A percentile compares a stretch with the other conserved stretches of the same genome.
Conservation (phyloP, 352 stramenopile genomes). For the Globisporangium middletonii region DNA sequence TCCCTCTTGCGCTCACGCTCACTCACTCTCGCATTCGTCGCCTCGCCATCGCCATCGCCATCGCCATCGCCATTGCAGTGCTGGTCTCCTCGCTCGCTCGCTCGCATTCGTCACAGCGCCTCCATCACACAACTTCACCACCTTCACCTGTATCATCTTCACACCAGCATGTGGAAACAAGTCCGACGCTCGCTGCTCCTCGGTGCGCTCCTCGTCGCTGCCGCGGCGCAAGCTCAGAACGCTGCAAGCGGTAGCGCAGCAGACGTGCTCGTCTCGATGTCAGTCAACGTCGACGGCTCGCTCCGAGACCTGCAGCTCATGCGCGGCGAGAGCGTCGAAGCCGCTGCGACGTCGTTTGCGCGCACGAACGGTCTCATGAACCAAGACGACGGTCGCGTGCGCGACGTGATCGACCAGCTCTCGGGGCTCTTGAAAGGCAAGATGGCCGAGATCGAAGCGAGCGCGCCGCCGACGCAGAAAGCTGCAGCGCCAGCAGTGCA, state of each 20-base stretch:
- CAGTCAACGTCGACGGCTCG: slow-evolving; percentile 56
- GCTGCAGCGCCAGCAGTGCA: slow-evolving; percentile 33
- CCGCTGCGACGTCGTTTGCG: slow-evolving; percentile 55
- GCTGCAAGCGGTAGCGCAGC: slow-evolving; percentile 13
- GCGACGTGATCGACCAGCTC: slow-evolving; percentile 55
- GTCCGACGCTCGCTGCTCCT: slow-evolving; percentile 17
- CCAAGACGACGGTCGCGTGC: slow-evolving; percentile 42
- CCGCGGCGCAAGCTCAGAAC: slow-evolving; percentile 16
- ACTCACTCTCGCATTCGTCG: not conserved
- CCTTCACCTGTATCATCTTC: not conserved
- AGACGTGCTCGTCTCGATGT: slow-evolving; percentile 68
- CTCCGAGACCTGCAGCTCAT: slow-evolving; percentile 58
- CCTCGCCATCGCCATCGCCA: not conserved
- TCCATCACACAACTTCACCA: not conserved
- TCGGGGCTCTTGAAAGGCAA: slow-evolving; percentile 58
- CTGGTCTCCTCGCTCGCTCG: not conserved
- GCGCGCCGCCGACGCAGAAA: slow-evolving; percentile 3
- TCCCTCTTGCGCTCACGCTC: not conserved
- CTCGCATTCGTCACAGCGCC: not conserved
- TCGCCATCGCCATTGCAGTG: not conserved
- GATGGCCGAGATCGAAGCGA: slow-evolving; percentile 45
- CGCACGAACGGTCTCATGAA: slow-evolving; percentile 52
- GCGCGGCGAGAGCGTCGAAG: slow-evolving; percentile 58
- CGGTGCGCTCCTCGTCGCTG: slow-evolving; percentile 16
- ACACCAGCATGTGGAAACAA: slow-evolving; percentile 12